phyloP scores from a whole-genome alignment of 2,329 filamentous ascomycete species.

The Alternaria angustiovoidea region DNA sequence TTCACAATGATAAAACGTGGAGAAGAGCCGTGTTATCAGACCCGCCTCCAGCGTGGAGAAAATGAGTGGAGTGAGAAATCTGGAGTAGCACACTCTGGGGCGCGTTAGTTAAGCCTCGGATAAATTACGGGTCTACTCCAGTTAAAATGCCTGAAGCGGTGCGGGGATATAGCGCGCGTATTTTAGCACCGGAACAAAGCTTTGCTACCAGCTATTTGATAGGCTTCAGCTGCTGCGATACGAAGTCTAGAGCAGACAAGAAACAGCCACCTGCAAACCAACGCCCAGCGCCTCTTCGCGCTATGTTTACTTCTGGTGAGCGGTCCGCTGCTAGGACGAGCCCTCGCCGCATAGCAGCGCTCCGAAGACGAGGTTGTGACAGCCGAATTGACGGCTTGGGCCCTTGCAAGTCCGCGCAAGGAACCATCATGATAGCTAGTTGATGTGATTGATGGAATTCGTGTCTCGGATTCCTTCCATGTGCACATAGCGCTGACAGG shows the following conservation, averaged over 20 bases:
- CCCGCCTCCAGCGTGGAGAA: slow-evolving; percentile 2
- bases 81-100: slow-evolving; percentile 1
- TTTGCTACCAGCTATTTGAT: slow-evolving; percentile 22
- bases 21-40: neutral
- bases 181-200: slow-evolving; percentile 25
- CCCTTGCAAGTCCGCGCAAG: slow-evolving; percentile 19
- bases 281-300: slow-evolving; percentile 2
- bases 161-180: slow-evolving; percentile 18
- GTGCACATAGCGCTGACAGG: neutral
- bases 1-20: neutral
- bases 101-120: neutral
- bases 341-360: slow-evolving; percentile 22
- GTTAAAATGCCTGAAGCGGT: slow-evolving; percentile 15
- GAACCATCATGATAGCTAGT: slow-evolving; percentile 17
- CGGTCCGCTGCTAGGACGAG: slow-evolving; percentile 28
- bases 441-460: slow-evolving; percentile 37
- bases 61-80: neutral
- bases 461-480: neutral
- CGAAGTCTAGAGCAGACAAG: slow-evolving; percentile 11
- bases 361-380: slow-evolving; percentile 21
- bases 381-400: slow-evolving; percentile 21
- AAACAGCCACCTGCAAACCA: slow-evolving; percentile 18
- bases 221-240: slow-evolving; percentile 19
- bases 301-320: slow-evolving; percentile 28
- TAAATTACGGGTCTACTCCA: slow-evolving; percentile 6